Evolutionary conservation across 148 eudicot genomes (phyloP), one percentile per base, ranked within the genome.

Genomic region (Tetragonia tetragonoides): DNA sequence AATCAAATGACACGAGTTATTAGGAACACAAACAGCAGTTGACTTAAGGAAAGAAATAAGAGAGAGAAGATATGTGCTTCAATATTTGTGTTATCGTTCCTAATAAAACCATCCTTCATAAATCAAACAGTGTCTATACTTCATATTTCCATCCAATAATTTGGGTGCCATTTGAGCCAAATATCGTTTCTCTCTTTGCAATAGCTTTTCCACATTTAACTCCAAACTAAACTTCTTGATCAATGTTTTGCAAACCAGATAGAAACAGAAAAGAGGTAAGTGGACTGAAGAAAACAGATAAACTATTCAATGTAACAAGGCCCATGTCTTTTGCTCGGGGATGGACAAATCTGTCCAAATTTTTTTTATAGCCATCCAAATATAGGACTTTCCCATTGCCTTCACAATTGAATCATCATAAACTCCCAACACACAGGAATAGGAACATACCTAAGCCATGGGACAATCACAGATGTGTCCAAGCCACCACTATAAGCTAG

Each of bases 401-500:
- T 23, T 20, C 0, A 12, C 42, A 16, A 21, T 5, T 34, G 49
- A 14, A 81, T 28, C 49, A 57, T 3, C n/a, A 61, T 10, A 38
- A 66, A 37, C 3, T 21, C 47, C 44, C 21, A 10, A 76, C 65
- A 51, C 23, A 65, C 23, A n/a, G 47, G 54, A 57, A 40, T 53
- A 17, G n/a, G 40, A 57, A 1, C 77, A 70, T 78, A 95, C 97
- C 99, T 89, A 68, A 95, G 87, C 99, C 99, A 95, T 78, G 99
- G 99, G 64, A 95, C 99, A 84, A 95, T 91, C 54, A 95, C 99
- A 46, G 99, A 95, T 47, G 99, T 91, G 82, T 95, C 99, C 80
- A 95, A 89, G 73, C 97, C 99, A 75, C 99, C 99, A 74, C 99
- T 95, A 72, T 93, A 95, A 66, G 99, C 99, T 74, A 95, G 85